A percentile compares a stretch with the other conserved stretches of the same genome.
Evolutionary conservation across 768 basidiomycete genomes (phyloP).

Genomic region (Agaricus blazei): DNA sequence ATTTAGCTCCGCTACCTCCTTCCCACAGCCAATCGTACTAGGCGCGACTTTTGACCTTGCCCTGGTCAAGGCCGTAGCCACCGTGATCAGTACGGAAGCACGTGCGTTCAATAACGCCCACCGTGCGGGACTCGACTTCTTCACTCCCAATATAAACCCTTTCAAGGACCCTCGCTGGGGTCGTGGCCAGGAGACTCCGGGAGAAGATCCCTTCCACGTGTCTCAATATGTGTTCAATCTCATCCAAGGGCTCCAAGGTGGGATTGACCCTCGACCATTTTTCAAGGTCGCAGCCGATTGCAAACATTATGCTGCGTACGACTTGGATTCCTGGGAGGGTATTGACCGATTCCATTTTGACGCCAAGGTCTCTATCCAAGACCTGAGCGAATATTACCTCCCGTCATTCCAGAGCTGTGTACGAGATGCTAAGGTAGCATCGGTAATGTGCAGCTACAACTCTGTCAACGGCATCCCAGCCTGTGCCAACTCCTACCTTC

Average conservation of each 20-base stretch:
- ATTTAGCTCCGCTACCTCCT: conserved; percentile 55
- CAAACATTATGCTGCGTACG: conserved; percentile 59
- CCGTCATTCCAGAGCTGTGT: conserved; percentile 55
- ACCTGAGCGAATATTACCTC: conserved; percentile 51
- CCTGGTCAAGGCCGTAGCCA: conserved; percentile 43
- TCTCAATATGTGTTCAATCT: conserved; percentile 50
- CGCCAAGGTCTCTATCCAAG: conserved; percentile 49
- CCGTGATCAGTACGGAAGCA: conserved; percentile 50
- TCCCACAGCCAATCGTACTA: conserved; percentile 52
- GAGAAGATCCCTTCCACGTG: conserved; percentile 53
- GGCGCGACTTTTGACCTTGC: conserved; percentile 52
- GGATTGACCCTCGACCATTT: conserved; percentile 45
- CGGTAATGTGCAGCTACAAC: conserved; percentile 64
- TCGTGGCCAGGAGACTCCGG: conserved; percentile 57
- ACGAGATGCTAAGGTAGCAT: conserved; percentile 54
- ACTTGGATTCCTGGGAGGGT: conserved; percentile 53
- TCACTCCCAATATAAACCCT: conserved; percentile 53
- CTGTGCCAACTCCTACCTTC: conserved; percentile 48
- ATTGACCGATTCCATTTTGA: conserved; percentile 45
- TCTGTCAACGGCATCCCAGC: conserved; percentile 55
- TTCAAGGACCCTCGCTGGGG: conserved; percentile 66
- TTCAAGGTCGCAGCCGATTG: conserved; percentile 52
- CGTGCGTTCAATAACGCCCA: conserved; percentile 54
- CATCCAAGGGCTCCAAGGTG: conserved; percentile 52
- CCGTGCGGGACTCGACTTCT: conserved; percentile 50